Base-by-base conservation (phyloP, 495 filamentous ascomycete genomes). In the Talaromyces adpressus region DNA sequence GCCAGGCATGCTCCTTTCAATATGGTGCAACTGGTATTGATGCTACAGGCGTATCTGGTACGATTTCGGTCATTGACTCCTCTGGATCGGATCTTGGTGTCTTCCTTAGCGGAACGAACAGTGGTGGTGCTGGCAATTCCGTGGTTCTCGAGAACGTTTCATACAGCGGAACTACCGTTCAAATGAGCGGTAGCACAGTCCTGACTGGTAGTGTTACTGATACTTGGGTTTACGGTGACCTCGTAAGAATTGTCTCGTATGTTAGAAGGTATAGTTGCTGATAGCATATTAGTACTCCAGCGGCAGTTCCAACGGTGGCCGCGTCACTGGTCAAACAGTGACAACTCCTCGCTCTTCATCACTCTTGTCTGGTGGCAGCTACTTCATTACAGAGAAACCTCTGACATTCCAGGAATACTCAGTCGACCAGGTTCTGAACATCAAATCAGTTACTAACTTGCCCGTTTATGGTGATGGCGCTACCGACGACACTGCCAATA, bases 391-490 rank as follows among this genome's bases (percentile, higher is more conserved):
- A 7, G 71, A 69, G 60, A n/a, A 66, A 0, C 75, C 76, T 34
- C 75, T 72, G 0, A 85, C 86, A 25, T 89, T 89, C 63, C 68
- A 71, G n/a, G 73, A 82, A 14, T 75, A 73, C 62, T 51, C 63
- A 18, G 56, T 63, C n/a, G 68, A 70, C 27, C 70, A 79, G 47
- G 68, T 85, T 57, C 64, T 83, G 41, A 84, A 84, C 64, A 73
- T 85, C 34, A 85, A 84, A 67, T 68, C 71, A 20, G 78, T 80
- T 5, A 12, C 66, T 3, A 76, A 64, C 11, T 64, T 68, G 65
- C 25, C 60, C 14, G 77, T 75, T 6, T 70, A 73, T 53, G 79
- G 79, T 22, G 77, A 81, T 58, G 78, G 79, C 8, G 59, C 65
- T 1, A 76, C 74, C 1, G 79, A 81, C 57, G 78, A 82, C 53